These are phyloP conservation scores for Colletotrichum karsti DNA, from an alignment of 2,329 filamentous ascomycete species.

Conservation along the genomic window DNA sequence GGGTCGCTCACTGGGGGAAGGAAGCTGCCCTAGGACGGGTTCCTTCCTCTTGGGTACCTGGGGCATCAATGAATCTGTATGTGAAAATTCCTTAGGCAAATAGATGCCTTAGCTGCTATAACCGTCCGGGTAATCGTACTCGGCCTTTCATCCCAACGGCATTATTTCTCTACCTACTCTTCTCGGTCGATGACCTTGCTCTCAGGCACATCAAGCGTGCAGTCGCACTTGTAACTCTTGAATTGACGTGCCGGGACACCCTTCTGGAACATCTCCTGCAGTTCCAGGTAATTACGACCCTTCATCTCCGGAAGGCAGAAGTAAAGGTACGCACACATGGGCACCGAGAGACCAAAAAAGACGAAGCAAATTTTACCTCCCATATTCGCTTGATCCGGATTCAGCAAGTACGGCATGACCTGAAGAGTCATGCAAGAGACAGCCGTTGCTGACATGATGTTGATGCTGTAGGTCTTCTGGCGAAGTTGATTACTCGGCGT, in stretches of 20 bases:
- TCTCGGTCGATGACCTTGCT: neutral
- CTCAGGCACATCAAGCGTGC: neutral
- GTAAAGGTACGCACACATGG: slow-evolving; percentile 32
- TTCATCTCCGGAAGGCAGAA: slow-evolving; percentile 27
- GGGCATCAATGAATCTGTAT: too few species aligned
- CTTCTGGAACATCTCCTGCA: slow-evolving; percentile 27
- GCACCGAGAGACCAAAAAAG: slow-evolving; percentile 39
- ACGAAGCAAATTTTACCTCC: slow-evolving; percentile 42
- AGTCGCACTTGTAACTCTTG: slow-evolving; percentile 19
- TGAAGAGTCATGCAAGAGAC: slow-evolving; percentile 38
- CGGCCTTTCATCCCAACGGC: neutral
- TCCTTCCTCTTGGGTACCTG: neutral
- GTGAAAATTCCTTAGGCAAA: too few species aligned
- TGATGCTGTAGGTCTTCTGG: slow-evolving; percentile 43
- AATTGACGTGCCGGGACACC: slow-evolving; percentile 13
- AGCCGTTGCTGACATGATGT: slow-evolving; percentile 39
- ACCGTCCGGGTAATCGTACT: neutral
- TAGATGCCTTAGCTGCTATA: too few species aligned
- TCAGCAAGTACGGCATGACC: slow-evolving; percentile 40
- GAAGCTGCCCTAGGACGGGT: neutral
- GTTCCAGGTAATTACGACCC: slow-evolving; percentile 24
- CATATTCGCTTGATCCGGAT: slow-evolving; percentile 40
- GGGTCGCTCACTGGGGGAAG: neutral
- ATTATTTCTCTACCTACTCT: neutral
- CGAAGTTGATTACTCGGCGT: slow-evolving; percentile 48